Evolutionary conservation across 2,329 filamentous ascomycete species (phyloP), one percentile per base, ranked within the genome.

Genomic region (Pseudogymnoascus sp.): DNA sequence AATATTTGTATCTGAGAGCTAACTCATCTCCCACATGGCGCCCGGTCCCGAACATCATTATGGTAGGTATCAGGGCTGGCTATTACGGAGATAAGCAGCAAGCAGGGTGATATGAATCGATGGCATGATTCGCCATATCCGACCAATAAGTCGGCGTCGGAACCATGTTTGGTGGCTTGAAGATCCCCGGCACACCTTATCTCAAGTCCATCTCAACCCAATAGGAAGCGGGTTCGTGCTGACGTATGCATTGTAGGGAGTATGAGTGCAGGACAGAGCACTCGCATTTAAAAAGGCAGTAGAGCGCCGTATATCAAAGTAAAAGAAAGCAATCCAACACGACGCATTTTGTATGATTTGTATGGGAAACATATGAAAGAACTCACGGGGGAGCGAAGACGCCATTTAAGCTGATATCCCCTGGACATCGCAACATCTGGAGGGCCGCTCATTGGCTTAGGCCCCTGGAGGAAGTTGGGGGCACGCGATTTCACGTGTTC

Each of bases 1-100:
- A 33, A 52, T 52, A 52, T 52, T 52, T 52, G 45, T 52, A 52
- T 52, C 27, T 52, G n/a, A 52, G 45, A 52, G 27, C 12, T 27
- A 42, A 13, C 27, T 31, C 45, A 31, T 52, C 25, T 52, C 42
- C 40, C 21, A 45, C 27, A 15, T 5, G 21, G 21, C 21, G 39
- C 39, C 31, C 25, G 45, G 10, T 52, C 15, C 27, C 45, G 45
- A 52, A 4, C 42, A 48, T 48, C 42, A 15, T 42, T n/a, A 5
- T 15, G 5, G 21, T 45, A 5, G 5, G 13, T 10, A 52, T 52
- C 45, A 52, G 7, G 2, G 8, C 13, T 52, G 18, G 37, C 5
- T n/a, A 59, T 59, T 25, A 8, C 58, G 58, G 33, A 59, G 37
- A 36, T 59, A 40, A 36, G 58, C 31, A 18, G n/a, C 2, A n/a